A percentile compares a stretch with the other conserved stretches of the same genome.
These are phyloP conservation scores for Penicillium sp. DNA, from an alignment of 2,329 filamentous ascomycete genomes.

Conservation along the genomic window DNA sequence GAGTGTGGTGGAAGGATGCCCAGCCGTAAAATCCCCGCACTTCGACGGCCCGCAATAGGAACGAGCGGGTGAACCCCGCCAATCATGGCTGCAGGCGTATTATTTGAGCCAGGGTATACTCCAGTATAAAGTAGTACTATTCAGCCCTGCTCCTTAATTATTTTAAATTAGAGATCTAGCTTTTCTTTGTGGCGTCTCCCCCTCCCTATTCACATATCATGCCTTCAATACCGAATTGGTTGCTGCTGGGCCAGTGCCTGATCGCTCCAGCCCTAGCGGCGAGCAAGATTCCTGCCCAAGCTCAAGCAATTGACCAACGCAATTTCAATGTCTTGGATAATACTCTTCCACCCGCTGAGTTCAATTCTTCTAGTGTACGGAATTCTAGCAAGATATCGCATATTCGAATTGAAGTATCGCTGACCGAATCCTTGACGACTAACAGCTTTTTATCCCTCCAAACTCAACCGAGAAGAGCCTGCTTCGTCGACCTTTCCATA, in stretches of 20 bases:
- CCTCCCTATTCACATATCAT: no score
- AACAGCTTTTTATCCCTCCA: slow-evolving; percentile 17
- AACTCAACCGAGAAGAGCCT: slow-evolving; percentile 15
- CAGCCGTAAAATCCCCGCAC: not conserved
- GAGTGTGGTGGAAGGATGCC: no score
- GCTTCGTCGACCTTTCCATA: slow-evolving; percentile 12
- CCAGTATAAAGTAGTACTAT: not conserved
- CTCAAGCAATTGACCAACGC: slow-evolving; percentile 20
- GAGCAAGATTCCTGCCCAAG: slow-evolving; percentile 17
- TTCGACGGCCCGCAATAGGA: not conserved
- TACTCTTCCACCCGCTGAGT: slow-evolving; percentile 18
- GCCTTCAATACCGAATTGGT: not conserved
- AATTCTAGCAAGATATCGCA: not conserved
- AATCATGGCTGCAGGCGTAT: not conserved
- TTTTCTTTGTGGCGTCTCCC: not conserved
- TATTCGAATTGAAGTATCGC: not conserved
- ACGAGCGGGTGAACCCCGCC: not conserved
- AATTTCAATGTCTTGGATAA: slow-evolving; percentile 22
- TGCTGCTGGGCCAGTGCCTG: not conserved
- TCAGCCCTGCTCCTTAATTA: not conserved
- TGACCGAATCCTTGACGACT: not conserved
- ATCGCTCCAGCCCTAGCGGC: not conserved
- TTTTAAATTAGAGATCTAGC: not conserved
- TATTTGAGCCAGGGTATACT: not conserved
- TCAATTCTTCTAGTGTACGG: slow-evolving; percentile 19